These are phyloP conservation scores for Conticribra weissflogii DNA, from an alignment of 108 stramenopile genomes.

Conservation along the genomic window DNA sequence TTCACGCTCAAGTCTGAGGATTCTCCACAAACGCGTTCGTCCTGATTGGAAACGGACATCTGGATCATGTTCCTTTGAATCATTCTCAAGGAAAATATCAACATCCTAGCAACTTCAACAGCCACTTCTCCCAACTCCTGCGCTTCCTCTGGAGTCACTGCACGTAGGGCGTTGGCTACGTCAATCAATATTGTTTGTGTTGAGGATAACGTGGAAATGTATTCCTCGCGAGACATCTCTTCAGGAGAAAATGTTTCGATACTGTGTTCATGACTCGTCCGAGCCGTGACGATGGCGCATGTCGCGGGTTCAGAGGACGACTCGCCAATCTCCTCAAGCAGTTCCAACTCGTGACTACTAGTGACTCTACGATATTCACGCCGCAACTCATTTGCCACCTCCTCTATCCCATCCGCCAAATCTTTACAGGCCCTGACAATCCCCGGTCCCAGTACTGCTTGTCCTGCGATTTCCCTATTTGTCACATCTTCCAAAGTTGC, in stretches of 20 bases:
- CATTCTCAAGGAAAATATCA: slow-evolving; percentile 63
- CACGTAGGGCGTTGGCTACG: slow-evolving; percentile 68
- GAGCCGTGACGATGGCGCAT: too few relatives aligned
- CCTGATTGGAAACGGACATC: slow-evolving; percentile 19
- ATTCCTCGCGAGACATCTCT: slow-evolving; percentile 43
- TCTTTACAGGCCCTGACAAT: slow-evolving; percentile 71
- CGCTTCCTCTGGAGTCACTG: slow-evolving; percentile 68
- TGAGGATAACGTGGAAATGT: slow-evolving; percentile 53
- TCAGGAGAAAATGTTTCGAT: too few relatives aligned
- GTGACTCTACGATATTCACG: slow-evolving; percentile 48
- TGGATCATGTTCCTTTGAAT: slow-evolving; percentile 61
- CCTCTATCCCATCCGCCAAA: slow-evolving; percentile 68
- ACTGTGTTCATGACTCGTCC: too few relatives aligned
- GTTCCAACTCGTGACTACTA: slow-evolving; percentile 45
- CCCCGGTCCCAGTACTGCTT: slow-evolving; percentile 61
- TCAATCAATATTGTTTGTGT: slow-evolving; percentile 65
- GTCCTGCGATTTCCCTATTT: slow-evolving; percentile 27
- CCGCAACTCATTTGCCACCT: slow-evolving; percentile 64
- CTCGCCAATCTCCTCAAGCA: slow-evolving; percentile 33
- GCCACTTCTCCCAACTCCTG: slow-evolving; percentile 87
- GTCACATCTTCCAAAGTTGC: slow-evolving; percentile 25
- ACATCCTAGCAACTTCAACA: slow-evolving; percentile 69
- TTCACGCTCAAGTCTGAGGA: neutral
- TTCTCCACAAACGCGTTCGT: neutral
- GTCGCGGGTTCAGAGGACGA: too few relatives aligned